phyloP scores from a whole-genome alignment of 148 eudicot genomes.

The Cornus kousa region DNA sequence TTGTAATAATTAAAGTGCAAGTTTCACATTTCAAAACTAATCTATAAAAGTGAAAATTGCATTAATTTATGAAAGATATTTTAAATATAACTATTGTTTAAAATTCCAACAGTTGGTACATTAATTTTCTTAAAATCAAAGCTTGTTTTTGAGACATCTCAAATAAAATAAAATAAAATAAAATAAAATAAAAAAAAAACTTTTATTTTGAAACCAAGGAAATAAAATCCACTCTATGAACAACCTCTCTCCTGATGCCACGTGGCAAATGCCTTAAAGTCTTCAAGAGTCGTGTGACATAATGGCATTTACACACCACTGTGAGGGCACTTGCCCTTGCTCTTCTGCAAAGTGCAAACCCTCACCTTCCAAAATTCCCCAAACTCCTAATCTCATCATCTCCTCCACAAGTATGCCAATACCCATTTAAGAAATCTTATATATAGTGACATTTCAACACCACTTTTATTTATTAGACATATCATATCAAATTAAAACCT shows the following conservation, averaged over 20 bases:
- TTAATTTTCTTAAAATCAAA: no score
- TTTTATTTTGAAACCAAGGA: no score
- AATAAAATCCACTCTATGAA: no score
- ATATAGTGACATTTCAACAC: background rate
- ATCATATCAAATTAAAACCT: background rate
- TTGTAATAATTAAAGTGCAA: no score
- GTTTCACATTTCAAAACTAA: no score
- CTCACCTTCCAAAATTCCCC: background rate
- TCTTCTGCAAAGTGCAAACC: background rate
- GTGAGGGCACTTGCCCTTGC: background rate
- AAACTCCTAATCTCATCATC: background rate
- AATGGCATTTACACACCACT: background rate
- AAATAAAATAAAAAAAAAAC: no score
- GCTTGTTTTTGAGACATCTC: no score
- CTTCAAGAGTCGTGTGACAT: background rate
- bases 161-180: no score
- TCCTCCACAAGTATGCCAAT: background rate
- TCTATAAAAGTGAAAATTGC: no score
- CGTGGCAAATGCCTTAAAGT: background rate
- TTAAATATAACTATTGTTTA: no score
- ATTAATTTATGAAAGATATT: no score
- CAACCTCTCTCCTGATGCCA: background rate
- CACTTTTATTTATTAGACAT: background rate
- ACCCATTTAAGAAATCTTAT: background rate
- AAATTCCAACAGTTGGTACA: no score